A percentile compares a stretch with the other conserved stretches of the same genome.
Conservation (phyloP, 169 alveolate species). For the Eimeria brunetti region DNA sequence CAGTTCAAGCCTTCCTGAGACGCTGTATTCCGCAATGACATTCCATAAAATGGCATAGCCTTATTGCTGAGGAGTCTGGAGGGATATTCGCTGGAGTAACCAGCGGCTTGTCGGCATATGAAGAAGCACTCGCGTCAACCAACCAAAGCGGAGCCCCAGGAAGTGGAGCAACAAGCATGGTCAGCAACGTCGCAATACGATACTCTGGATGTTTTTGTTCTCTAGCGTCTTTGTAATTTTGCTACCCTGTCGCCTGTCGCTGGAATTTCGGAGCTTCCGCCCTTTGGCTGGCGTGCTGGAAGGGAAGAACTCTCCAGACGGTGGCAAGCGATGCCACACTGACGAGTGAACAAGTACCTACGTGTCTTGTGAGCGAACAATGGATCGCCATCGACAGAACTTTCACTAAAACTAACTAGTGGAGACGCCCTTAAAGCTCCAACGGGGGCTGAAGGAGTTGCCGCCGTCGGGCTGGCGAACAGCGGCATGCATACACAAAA, state of each 20-base stretch:
- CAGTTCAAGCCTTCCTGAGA: constrained; percentile 12
- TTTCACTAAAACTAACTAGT: not conserved
- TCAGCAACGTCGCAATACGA: not conserved
- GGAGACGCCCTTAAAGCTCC: not conserved
- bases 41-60: not conserved
- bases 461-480: constrained; percentile 50
- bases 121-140: not conserved
- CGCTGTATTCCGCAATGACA: not conserved
- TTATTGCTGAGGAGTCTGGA: not conserved
- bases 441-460: constrained; percentile 19
- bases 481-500: not conserved
- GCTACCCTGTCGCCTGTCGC: not conserved
- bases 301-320: not conserved
- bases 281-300: not conserved
- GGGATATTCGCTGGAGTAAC: not conserved
- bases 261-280: not conserved
- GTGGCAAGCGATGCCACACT: constrained; percentile 8
- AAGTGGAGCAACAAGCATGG: not conserved
- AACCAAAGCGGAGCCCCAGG: not conserved
- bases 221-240: not conserved
- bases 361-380: not conserved
- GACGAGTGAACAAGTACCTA: not conserved
- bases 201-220: not conserved
- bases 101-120: constrained; percentile 3
- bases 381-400: constrained; percentile 4